Conservation (phyloP, 257 asterid species). For the Knoxia roxburghii region DNA sequence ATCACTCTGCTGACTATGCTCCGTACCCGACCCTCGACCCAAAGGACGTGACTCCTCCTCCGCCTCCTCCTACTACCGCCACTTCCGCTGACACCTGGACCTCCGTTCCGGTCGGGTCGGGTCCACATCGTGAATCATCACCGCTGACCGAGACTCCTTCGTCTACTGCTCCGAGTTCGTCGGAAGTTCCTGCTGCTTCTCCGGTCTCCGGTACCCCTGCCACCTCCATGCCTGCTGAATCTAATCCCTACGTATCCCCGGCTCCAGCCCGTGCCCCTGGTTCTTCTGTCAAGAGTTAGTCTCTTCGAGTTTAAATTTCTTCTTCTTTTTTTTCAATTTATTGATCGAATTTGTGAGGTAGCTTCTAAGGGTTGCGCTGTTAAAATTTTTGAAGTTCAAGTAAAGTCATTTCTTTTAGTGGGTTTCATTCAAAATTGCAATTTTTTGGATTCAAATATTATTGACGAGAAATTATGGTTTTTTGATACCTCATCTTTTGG, state of each 20-base stretch:
- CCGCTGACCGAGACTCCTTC: not conserved
- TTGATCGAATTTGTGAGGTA: not conserved
- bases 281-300: conserved; percentile 34
- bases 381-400: not conserved
- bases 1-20: conserved; percentile 47
- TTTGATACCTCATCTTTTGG: too few species aligned
- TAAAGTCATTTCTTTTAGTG: not conserved
- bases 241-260: conserved; percentile 71
- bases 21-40: conserved; percentile 79
- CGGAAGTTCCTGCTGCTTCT: conserved; percentile 22
- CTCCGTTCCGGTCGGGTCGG: conserved; percentile 32
- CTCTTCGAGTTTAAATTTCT: not conserved
- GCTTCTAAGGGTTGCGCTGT: not conserved
- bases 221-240: conserved; percentile 69
- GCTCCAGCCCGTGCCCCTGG: conserved; percentile 39
- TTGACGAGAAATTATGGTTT: not conserved
- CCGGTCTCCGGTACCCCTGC: conserved; percentile 32
- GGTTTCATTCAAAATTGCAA: not conserved
- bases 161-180: conserved; percentile 17
- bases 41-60: conserved; percentile 54
- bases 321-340: not conserved
- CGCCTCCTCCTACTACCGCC: conserved; percentile 49
- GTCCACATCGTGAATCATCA: not conserved
- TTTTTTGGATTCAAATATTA: not conserved
- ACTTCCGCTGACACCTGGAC: conserved; percentile 54